phyloP scores from a whole-genome alignment of 139 green algal species.

The Chlamydomonas sphaeroides region DNA sequence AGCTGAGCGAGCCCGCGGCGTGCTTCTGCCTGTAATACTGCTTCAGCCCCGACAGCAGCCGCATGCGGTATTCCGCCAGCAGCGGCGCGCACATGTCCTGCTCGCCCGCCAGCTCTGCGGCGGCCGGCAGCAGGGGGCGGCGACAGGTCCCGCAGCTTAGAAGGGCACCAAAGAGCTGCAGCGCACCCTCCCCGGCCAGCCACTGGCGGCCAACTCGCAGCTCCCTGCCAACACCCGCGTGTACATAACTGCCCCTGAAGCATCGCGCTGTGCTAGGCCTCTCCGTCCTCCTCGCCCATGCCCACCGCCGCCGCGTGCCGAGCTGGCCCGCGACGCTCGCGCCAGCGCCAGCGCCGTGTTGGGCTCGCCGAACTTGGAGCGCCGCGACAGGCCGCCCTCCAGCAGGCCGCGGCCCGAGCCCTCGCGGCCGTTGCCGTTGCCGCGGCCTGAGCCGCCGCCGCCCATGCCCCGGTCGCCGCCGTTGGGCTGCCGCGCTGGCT shows the following conservation, averaged over 20 bases:
- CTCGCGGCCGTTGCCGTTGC: background rate
- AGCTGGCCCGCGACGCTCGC: constrained; percentile 5
- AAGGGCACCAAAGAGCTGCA: too few relatives aligned
- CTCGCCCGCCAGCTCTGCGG: too few relatives aligned
- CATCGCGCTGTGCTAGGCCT: too few relatives aligned
- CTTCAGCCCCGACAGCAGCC: constrained; percentile 56
- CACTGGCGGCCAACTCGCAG: too few relatives aligned
- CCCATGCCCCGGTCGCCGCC: too few relatives aligned
- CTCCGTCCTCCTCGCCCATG: too few relatives aligned
- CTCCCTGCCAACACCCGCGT: too few relatives aligned
- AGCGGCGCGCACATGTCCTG: constrained; percentile 4
- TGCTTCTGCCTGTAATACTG: constrained; percentile 51
- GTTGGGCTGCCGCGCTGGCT: too few relatives aligned
- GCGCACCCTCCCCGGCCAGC: too few relatives aligned
- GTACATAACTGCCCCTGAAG: too few relatives aligned
- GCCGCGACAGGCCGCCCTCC: background rate
- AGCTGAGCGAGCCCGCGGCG: constrained; percentile 40
- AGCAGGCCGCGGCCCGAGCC: background rate
- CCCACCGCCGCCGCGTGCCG: background rate
- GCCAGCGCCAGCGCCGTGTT: constrained; percentile 15
- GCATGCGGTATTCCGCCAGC: constrained; percentile 55
- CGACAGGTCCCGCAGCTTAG: too few relatives aligned
- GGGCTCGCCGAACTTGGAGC: background rate
- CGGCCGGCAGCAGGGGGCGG: too few relatives aligned
- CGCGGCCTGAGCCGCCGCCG: background rate